phyloP scores from a whole-genome alignment of 1,284 basidiomycete genomes.

The Neonothopanus nambi region DNA sequence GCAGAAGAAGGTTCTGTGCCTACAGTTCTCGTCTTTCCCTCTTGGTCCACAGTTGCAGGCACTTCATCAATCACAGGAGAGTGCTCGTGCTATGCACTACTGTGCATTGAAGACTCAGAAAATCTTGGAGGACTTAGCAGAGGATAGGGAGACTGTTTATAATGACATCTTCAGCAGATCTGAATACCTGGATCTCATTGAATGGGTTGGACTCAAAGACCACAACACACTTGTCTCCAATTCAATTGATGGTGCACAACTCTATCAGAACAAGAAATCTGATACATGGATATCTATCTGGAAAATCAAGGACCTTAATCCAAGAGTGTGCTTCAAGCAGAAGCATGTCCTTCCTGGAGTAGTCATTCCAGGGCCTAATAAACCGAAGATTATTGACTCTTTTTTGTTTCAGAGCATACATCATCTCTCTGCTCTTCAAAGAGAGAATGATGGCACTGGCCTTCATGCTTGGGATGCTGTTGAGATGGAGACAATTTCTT shows the following conservation, averaged over 20 bases:
- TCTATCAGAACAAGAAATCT: conserved; percentile 26
- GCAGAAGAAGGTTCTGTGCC: conserved; percentile 11
- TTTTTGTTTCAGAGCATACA: conserved; percentile 30
- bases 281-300: conserved; percentile 27
- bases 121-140: conserved; percentile 15
- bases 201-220: conserved; percentile 20
- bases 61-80: conserved; percentile 23
- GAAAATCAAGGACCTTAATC: conserved; percentile 18
- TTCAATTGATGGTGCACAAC: conserved; percentile 30
- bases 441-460: conserved; percentile 19
- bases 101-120: conserved; percentile 6
- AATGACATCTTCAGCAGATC: conserved; percentile 22
- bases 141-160: conserved; percentile 18
- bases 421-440: conserved; percentile 26
- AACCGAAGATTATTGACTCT: conserved; percentile 32
- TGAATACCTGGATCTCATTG: conserved; percentile 25
- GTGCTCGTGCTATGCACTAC: conserved; percentile 28
- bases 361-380: conserved; percentile 29
- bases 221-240: conserved; percentile 28
- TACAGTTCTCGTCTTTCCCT: conserved; percentile 33
- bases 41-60: conserved; percentile 38
- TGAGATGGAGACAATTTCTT: conserved; percentile 20
- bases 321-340: conserved; percentile 17
- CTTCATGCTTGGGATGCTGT: conserved; percentile 22
- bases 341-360: conserved; percentile 18